phyloP scores from a whole-genome alignment of 495 filamentous ascomycete species.

The Lentithecium fluviatile region DNA sequence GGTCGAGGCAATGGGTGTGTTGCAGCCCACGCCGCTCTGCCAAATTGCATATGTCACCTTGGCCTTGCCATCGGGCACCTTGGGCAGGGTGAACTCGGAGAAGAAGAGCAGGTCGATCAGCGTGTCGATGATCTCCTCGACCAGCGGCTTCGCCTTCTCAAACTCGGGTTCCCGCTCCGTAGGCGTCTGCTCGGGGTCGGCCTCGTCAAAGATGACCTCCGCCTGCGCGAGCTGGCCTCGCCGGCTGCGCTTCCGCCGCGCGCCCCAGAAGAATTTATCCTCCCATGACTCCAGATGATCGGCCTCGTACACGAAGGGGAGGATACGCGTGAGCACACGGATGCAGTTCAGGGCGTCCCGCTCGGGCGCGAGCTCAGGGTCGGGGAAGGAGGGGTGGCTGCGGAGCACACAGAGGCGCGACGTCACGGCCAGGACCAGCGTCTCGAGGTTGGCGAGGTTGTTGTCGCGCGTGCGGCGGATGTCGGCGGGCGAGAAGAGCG shows the following conservation, averaged over 20 bases:
- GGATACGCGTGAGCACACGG: conserved; percentile 81
- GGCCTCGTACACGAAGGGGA: conserved; percentile 91
- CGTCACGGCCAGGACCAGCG: conserved; percentile 76
- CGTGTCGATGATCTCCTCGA: conserved; percentile 90
- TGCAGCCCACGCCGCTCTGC: conserved; percentile 97
- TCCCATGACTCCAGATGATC: conserved; percentile 87
- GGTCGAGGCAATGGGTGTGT: conserved; percentile 79
- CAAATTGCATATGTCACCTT: conserved; percentile 94
- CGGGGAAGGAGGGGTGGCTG: conserved; percentile 86
- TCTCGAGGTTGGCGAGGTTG: conserved; percentile 86
- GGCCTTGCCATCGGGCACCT: conserved; percentile 60
- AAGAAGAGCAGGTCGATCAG: conserved; percentile 90
- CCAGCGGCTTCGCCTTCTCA: conserved; percentile 82
- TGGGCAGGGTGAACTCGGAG: conserved; percentile 79
- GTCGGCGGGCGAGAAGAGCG: conserved; percentile 89
- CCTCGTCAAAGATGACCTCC: conserved; percentile 87
- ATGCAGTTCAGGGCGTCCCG: conserved; percentile 91
- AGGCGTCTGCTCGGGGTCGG: conserved; percentile 48
- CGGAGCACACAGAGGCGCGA: conserved; percentile 77
- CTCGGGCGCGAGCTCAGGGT: conserved; percentile 85
- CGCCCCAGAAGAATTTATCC: conserved; percentile 86
- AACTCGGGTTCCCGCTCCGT: conserved; percentile 58
- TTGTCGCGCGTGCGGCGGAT: conserved; percentile 87
- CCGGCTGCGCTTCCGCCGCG: conserved; percentile 62
- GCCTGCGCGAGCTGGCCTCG: conserved; percentile 54